phyloP scores from a whole-genome alignment of 1,139 yeast species.

The Debaryomycetaceae sp. region DNA sequence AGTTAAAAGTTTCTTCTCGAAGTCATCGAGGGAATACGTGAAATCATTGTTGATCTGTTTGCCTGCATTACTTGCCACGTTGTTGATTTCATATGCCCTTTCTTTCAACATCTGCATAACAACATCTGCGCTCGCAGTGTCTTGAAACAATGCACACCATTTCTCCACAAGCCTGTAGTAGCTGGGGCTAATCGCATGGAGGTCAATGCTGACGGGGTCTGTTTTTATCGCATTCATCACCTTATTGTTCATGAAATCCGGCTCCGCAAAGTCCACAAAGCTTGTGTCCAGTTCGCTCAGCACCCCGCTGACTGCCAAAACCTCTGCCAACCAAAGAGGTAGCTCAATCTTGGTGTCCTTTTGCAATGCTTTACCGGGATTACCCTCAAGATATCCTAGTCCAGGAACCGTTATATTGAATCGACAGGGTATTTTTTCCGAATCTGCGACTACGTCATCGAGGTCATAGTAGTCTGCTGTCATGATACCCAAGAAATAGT shows the following conservation, averaged over 20 bases:
- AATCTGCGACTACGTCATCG: slow-evolving; percentile 80
- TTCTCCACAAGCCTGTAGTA: slow-evolving; percentile 67
- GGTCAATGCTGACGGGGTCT: slow-evolving; percentile 62
- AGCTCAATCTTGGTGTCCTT: slow-evolving; percentile 70
- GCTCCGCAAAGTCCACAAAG: slow-evolving; percentile 67
- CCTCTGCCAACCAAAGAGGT: slow-evolving; percentile 87
- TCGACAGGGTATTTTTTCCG: slow-evolving; percentile 69
- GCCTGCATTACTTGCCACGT: slow-evolving; percentile 58
- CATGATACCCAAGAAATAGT: slow-evolving; percentile 5
- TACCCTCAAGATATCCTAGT: slow-evolving; percentile 82
- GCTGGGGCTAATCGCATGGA: slow-evolving; percentile 63
- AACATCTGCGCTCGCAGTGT: slow-evolving; percentile 56
- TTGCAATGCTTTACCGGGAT: slow-evolving; percentile 62
- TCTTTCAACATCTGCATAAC: slow-evolving; percentile 54
- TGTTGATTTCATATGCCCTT: slow-evolving; percentile 69
- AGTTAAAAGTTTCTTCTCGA: slow-evolving; percentile 61
- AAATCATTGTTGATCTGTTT: slow-evolving; percentile 48
- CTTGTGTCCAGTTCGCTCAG: slow-evolving; percentile 42
- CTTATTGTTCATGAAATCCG: slow-evolving; percentile 59
- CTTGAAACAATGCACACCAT: slow-evolving; percentile 71
- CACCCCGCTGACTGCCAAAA: slow-evolving; percentile 57
- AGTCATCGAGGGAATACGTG: slow-evolving; percentile 67
- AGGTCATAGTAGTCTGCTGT: slow-evolving; percentile 61
- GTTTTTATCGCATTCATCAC: slow-evolving; percentile 82
- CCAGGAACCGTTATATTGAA: slow-evolving; percentile 81